A percentile compares a stretch with the other conserved stretches of the same genome.
phyloP scores from a whole-genome alignment of 179 eudicot genomes.

The Sideroxylon spinosum region DNA sequence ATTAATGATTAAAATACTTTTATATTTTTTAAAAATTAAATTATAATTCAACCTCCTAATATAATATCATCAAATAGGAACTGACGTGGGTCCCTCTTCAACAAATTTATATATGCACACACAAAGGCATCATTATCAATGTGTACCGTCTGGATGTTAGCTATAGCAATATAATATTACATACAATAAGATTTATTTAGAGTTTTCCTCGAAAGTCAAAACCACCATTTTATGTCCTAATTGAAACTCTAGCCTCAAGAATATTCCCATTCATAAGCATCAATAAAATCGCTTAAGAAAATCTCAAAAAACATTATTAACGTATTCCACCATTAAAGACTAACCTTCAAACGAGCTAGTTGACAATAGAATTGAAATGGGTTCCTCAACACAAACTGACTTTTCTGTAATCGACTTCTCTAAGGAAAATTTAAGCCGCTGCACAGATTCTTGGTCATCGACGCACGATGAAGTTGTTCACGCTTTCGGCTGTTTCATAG shows the following conservation, averaged over 20 bases:
- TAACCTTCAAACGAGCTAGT: neutral
- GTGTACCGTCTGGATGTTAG: too few relatives aligned
- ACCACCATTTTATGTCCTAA: too few relatives aligned
- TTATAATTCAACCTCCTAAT: too few relatives aligned
- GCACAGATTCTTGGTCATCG: conserved; percentile 26
- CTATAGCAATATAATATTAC: too few relatives aligned
- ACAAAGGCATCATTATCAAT: too few relatives aligned
- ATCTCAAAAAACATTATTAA: neutral
- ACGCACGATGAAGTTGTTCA: conserved; percentile 19
- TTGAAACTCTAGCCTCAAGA: too few relatives aligned
- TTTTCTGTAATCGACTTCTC: conserved; percentile 32
- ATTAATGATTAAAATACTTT: too few relatives aligned
- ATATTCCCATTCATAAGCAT: neutral
- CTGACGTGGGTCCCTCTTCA: too few relatives aligned
- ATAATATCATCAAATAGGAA: too few relatives aligned
- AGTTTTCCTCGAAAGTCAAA: too few relatives aligned
- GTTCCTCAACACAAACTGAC: conserved; percentile 20
- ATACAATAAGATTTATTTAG: too few relatives aligned
- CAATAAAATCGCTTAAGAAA: neutral
- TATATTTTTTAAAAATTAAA: too few relatives aligned
- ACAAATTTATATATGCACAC: neutral
- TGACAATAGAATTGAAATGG: conserved; percentile 20
- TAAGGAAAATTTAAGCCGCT: neutral
- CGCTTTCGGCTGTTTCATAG: conserved; percentile 38
- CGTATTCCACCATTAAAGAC: neutral